Percentiles rank a stretch among this genome's conserved stretches.
phyloP scores from a whole-genome alignment of 1,284 basidiomycete species.

The Vanrija sp. region DNA sequence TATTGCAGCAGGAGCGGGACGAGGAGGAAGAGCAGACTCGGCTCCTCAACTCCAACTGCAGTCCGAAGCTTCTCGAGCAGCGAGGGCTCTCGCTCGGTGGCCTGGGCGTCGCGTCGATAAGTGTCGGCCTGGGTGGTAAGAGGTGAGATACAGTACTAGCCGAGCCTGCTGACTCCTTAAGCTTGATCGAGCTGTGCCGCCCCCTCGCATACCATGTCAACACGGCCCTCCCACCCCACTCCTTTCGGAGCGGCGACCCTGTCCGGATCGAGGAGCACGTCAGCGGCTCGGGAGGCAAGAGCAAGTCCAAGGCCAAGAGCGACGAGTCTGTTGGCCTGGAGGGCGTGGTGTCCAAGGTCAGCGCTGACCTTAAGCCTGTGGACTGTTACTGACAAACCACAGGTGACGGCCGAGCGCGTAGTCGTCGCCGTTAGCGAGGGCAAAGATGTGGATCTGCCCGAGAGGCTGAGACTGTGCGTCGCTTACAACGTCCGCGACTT shows the following conservation, averaged over 20 bases:
- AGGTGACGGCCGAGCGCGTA: constrained; percentile 55
- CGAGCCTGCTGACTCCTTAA: constrained; percentile 36
- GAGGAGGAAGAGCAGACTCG: constrained; percentile 79
- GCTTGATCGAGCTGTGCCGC: constrained; percentile 78
- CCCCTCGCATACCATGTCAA: constrained; percentile 72
- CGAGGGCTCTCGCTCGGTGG: constrained; percentile 76
- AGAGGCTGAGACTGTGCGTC: constrained; percentile 64
- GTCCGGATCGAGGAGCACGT: constrained; percentile 74
- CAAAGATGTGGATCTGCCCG: constrained; percentile 74
- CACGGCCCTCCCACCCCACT: constrained; percentile 74
- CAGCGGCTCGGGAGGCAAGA: constrained; percentile 52
- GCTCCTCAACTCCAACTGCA: constrained; percentile 75
- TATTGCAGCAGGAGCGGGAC: constrained; percentile 68
- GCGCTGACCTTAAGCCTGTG: constrained; percentile 5
- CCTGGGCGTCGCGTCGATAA: constrained; percentile 65
- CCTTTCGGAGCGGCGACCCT: constrained; percentile 75
- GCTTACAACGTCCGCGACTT: constrained; percentile 59
- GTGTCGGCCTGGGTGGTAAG: constrained; percentile 83
- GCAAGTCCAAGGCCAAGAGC: constrained; percentile 53
- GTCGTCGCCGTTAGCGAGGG: constrained; percentile 65
- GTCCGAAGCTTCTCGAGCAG: constrained; percentile 77
- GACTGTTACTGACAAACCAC: background rate
- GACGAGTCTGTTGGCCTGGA: constrained; percentile 51
- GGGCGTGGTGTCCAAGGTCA: constrained; percentile 77
- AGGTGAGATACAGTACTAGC: constrained; percentile 56